Conservation (phyloP, 441 rosid species). For the Omphalea diandra region DNA sequence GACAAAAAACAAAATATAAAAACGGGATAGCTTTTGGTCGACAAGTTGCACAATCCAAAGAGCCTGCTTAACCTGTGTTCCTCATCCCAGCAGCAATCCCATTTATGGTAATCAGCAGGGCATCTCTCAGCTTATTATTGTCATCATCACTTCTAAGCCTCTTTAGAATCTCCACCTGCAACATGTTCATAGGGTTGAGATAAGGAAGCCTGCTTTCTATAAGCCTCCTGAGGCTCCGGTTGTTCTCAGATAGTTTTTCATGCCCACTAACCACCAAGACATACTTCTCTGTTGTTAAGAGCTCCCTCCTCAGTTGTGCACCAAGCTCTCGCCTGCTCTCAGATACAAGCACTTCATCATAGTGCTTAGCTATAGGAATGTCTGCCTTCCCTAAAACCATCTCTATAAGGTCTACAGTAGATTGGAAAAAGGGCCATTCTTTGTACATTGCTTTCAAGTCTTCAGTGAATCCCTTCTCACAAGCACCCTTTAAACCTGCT, state of each 20-base stretch:
- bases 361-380: conserved; percentile 83
- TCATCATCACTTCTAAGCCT: conserved; percentile 78
- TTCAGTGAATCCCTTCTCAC: conserved; percentile 74
- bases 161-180: conserved; percentile 86
- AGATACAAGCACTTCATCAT: conserved; percentile 82
- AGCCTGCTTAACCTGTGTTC: conserved; percentile 60
- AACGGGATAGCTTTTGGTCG: not conserved
- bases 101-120: conserved; percentile 84
- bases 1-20: not conserved
- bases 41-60: not conserved
- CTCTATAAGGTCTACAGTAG: conserved; percentile 89
- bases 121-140: conserved; percentile 80
- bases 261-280: conserved; percentile 80
- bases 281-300: conserved; percentile 60
- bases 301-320: conserved; percentile 61
- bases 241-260: conserved; percentile 69
- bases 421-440: conserved; percentile 96
- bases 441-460: conserved; percentile 83
- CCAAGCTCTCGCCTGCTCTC: conserved; percentile 68
- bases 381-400: conserved; percentile 94
- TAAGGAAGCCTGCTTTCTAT: conserved; percentile 89
- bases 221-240: conserved; percentile 74
- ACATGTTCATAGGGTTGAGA: conserved; percentile 80
- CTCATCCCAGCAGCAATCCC: conserved; percentile 98
- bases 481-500: conserved; percentile 77